Base-by-base conservation (phyloP, 495 filamentous ascomycete species). In the Neurospora sp. region DNA sequence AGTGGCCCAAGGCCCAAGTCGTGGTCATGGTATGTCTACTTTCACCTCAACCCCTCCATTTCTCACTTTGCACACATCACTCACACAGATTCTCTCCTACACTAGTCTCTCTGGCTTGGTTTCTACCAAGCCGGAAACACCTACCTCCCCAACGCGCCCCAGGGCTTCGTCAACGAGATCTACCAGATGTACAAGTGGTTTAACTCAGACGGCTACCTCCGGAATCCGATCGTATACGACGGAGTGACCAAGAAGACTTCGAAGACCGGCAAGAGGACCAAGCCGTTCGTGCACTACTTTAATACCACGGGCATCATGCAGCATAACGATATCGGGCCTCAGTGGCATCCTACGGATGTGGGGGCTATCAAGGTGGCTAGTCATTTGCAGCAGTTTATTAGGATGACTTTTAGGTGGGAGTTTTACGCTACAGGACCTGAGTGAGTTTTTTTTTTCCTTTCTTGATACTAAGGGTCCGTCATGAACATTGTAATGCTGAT, bases 361-460 rank as follows among this genome's bases (percentile, higher is more conserved):
- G 89, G 90, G 0, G 88, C 90, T 69, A 84, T 92, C 77, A 92
- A 92, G 74, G 79, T 92, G 3, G 89, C 90, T 3, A 90, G 89
- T 74, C 89, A 91, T 73, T 73, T 92, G 69, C 86, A 88, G 77
- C 87, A 90, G 76, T 91, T 85, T 69, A 82, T 84, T 45, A 78
- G 78, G 72, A 70, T 81, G 69, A 82, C 74, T 12, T 86, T 92
- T 73, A 85, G 87, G 35, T 92, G 89, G 89, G 83, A 88, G 0
- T 75, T 91, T 17, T 82, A 85, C 37, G 85, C 89, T 17, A 86
- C 86, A 3, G 89, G 89, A 5, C 84, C 85, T 38, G 90, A 92
- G 84, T 84, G 75, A 27, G 81, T 80, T 40, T 38, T 10, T 42
- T 22, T 22, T 6, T 17, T 61, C 42, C 53, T 39, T 14, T 20